These are phyloP conservation scores for Microbotryomycetes sp. DNA, from an alignment of 1,284 basidiomycete species.

Conservation along the genomic window DNA sequence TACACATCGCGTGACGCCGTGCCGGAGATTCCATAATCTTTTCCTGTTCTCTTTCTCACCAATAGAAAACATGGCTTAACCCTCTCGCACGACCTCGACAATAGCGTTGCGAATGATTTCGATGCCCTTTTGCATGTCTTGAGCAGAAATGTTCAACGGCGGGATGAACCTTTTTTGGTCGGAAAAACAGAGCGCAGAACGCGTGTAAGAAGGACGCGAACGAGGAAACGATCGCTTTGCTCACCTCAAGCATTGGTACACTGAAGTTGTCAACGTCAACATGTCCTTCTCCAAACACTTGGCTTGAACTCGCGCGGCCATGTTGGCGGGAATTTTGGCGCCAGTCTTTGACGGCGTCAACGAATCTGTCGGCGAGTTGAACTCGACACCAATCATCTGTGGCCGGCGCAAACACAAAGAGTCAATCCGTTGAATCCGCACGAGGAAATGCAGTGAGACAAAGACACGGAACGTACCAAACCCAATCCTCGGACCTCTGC, in stretches of 20 bases:
- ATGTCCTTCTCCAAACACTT: constrained; percentile 76
- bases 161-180: constrained; percentile 42
- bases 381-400: constrained; percentile 42
- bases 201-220: background rate
- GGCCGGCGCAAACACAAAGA: background rate
- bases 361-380: constrained; percentile 32
- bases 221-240: constrained; percentile 7
- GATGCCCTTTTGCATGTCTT: constrained; percentile 55
- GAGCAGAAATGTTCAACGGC: constrained; percentile 56
- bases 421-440: background rate
- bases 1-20: too few species aligned
- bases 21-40: too few species aligned
- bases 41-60: too few species aligned
- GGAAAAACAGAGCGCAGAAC: background rate
- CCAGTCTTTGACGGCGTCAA: constrained; percentile 41
- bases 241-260: constrained; percentile 29
- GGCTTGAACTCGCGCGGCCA: constrained; percentile 67
- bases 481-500: constrained; percentile 45
- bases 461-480: constrained; percentile 30
- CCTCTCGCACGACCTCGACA: constrained; percentile 48
- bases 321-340: constrained; percentile 51
- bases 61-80: too few species aligned
- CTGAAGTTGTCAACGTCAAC: constrained; percentile 67
- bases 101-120: constrained; percentile 57
- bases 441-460: background rate